A percentile compares a stretch with the other conserved stretches of the same genome.
phyloP scores from a whole-genome alignment of 1,284 basidiomycete genomes.

The Dichomitus squalens region DNA sequence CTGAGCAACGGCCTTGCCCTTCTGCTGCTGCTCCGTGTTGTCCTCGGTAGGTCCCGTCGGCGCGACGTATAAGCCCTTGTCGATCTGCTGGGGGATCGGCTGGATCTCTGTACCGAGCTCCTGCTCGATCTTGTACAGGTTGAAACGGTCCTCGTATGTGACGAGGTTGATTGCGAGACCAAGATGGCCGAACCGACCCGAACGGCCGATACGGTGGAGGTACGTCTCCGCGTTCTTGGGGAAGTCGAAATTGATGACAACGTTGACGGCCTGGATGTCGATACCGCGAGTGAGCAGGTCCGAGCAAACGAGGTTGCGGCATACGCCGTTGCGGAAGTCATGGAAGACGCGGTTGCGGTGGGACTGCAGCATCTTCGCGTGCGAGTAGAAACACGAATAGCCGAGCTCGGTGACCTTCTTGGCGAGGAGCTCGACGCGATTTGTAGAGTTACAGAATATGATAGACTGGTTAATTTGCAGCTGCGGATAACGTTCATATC shows the following conservation, averaged over 20 bases:
- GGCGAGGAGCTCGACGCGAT: constrained; percentile 97
- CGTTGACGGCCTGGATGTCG: constrained; percentile 99
- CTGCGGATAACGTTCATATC: constrained; percentile 41
- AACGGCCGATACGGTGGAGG: constrained; percentile 96
- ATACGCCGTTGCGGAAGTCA: constrained; percentile 98
- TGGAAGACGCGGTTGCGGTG: constrained; percentile 99
- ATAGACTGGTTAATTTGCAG: constrained; percentile 99
- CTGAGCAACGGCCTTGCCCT: constrained; percentile 16
- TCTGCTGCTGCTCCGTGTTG: constrained; percentile 31
- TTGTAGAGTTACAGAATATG: constrained; percentile 99
- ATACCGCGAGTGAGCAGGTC: constrained; percentile 98
- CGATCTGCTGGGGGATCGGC: constrained; percentile 91
- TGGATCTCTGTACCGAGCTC: constrained; percentile 98
- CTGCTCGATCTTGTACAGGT: constrained; percentile 97
- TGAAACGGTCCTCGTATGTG: constrained; percentile 97
- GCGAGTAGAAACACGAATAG: constrained; percentile 99
- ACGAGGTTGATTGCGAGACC: constrained; percentile 97
- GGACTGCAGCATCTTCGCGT: constrained; percentile 98
- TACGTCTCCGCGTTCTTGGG: constrained; percentile 99
- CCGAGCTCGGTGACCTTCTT: constrained; percentile 99
- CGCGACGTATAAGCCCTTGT: constrained; percentile 92
- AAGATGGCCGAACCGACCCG: constrained; percentile 95
- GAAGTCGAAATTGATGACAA: constrained; percentile 99
- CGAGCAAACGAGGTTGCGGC: constrained; percentile 96
- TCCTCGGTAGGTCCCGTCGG: constrained; percentile 56